These are phyloP conservation scores for Bipolaris gigantea DNA, from an alignment of 2,329 filamentous ascomycete genomes.

Conservation along the genomic window DNA sequence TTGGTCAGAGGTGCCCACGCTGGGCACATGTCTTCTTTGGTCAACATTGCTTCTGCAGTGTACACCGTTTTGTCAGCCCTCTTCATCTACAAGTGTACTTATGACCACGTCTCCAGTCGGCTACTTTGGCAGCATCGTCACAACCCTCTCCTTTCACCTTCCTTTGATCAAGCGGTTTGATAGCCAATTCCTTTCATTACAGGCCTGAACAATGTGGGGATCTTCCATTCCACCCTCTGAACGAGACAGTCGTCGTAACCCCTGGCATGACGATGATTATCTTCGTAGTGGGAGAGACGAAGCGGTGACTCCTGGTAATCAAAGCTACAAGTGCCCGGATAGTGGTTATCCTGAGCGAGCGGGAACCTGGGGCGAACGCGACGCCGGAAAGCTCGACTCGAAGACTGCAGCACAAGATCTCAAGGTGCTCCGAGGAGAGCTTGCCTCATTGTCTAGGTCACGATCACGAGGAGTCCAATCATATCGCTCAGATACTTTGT, in stretches of 20 bases:
- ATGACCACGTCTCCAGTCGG: not conserved
- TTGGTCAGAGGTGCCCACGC: slow-evolving; percentile 4
- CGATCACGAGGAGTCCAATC: slow-evolving; percentile 29
- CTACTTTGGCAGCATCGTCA: not conserved
- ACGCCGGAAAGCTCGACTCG: slow-evolving; percentile 58
- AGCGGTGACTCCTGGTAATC: slow-evolving; percentile 5
- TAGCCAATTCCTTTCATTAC: not conserved
- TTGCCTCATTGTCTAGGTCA: slow-evolving; percentile 57
- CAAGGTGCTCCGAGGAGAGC: slow-evolving; percentile 58
- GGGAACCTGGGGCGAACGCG: slow-evolving; percentile 65
- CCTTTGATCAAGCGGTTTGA: not conserved
- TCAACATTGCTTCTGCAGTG: not conserved
- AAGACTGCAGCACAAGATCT: slow-evolving; percentile 62
- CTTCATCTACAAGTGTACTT: not conserved
- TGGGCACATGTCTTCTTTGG: not conserved
- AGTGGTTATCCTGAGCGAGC: slow-evolving; percentile 36
- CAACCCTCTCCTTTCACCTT: not conserved
- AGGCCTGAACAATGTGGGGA: slow-evolving; percentile 27
- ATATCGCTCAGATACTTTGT: slow-evolving; percentile 29
- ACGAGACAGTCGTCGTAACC: slow-evolving; percentile 34
- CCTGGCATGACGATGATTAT: slow-evolving; percentile 40
- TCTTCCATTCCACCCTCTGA: slow-evolving; percentile 22
- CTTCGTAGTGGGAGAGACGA: slow-evolving; percentile 24
- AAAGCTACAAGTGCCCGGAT: slow-evolving; percentile 28
- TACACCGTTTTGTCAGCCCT: not conserved